These are phyloP conservation scores for Rhodamnia rubescens DNA, from an alignment of 345 rosid species.

Conservation along the genomic window DNA sequence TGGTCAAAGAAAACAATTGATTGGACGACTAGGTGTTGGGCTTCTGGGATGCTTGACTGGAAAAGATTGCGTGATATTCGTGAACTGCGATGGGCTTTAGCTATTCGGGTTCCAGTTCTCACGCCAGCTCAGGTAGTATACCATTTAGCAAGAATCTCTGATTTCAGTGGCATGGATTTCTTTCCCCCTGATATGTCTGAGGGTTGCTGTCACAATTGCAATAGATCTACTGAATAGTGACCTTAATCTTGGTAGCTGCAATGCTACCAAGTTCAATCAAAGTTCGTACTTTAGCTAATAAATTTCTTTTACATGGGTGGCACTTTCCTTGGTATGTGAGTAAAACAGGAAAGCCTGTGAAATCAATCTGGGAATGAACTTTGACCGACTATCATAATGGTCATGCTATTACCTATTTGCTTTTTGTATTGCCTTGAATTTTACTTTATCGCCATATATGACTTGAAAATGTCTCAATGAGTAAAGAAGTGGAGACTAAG, in stretches of 20 bases:
- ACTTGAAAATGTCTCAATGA: not conserved
- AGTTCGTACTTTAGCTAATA: not conserved
- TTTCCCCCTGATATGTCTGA: not conserved
- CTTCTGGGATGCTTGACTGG: constrained; percentile 95
- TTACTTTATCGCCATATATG: not conserved
- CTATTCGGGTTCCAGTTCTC: constrained; percentile 89
- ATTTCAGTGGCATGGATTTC: not conserved
- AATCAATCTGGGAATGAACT: not conserved
- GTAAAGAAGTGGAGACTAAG: not conserved
- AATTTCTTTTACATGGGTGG: not conserved
- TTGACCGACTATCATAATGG: not conserved
- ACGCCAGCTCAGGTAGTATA: constrained; percentile 78
- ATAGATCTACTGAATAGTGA: not conserved
- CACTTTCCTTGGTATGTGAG: not conserved
- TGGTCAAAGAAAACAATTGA: constrained; percentile 90
- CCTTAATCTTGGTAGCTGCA: not conserved
- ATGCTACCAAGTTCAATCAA: not conserved
- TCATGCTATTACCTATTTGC: not conserved
- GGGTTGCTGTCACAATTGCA: not conserved
- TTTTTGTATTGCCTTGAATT: not conserved
- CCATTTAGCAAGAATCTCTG: not conserved
- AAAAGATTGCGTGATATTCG: constrained; percentile 94
- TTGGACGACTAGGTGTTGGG: constrained; percentile 90
- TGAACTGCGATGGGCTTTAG: constrained; percentile 96
- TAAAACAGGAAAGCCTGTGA: not conserved